Evolutionary conservation across 495 filamentous ascomycete genomes (phyloP).

Genomic region (Lasiosphaeriaceae sp.): DNA sequence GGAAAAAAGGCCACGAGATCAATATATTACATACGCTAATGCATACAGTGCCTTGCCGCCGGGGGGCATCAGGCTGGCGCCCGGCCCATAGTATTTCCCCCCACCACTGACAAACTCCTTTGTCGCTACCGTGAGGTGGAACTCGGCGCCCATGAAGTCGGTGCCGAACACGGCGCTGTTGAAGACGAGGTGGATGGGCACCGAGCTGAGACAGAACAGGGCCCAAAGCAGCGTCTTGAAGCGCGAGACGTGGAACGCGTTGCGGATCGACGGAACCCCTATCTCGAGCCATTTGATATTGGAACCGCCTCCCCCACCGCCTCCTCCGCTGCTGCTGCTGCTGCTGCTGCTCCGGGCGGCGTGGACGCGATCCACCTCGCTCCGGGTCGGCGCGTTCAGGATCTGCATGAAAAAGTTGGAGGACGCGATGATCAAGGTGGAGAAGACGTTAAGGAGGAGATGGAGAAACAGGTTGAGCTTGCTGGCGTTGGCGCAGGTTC

Average conservation of each 20-base stretch:
- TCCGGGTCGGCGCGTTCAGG: conserved; percentile 4
- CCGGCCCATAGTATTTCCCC: no score
- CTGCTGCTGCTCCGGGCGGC: no score
- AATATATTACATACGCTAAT: no score
- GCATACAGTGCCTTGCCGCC: no score
- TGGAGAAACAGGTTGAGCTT: conserved; percentile 7
- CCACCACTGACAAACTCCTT: neutral
- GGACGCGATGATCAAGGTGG: neutral
- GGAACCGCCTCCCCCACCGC: neutral
- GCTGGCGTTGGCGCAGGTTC: neutral
- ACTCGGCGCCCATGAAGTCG: conserved; percentile 3
- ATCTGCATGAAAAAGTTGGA: conserved; percentile 15
- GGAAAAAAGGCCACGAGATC: no score
- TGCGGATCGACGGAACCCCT: conserved; percentile 3
- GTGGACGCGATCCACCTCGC: conserved; percentile 4
- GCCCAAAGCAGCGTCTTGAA: conserved; percentile 1
- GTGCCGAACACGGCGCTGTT: conserved; percentile 6
- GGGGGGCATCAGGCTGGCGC: no score
- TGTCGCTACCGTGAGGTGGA: neutral
- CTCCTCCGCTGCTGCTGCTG: no score
- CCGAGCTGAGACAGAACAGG: neutral
- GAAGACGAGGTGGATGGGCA: conserved; percentile 10
- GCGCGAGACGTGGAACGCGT: neutral
- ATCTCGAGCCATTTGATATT: conserved; percentile 5
- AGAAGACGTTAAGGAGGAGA: conserved; percentile 7